Base-by-base conservation (phyloP, 352 stramenopile genomes). In the Pythium apleroticum region DNA sequence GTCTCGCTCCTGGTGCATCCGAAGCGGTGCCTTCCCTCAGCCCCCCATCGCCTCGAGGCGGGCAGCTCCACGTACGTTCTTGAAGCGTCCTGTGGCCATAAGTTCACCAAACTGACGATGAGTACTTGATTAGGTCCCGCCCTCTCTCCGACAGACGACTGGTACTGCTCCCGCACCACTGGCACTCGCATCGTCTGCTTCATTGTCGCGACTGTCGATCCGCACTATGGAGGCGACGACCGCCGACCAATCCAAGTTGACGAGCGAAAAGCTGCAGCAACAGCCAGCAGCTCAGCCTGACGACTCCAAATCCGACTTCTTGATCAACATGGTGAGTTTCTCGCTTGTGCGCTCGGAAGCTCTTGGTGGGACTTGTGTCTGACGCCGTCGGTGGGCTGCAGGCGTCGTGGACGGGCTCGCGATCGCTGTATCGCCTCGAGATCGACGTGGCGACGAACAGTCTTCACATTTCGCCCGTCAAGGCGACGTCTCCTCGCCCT, bases 251-350 rank as follows among this genome's bases (percentile, higher is more conserved):
- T 31, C 52, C 8, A 72, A 72, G 22, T 14, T 57, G 24, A 50
- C 37, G n/a, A 56, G 1, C n/a, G 41, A 63, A 2, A 71, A 63
- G 30, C 57, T 59, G 25, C 52, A 56, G 17, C 25, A 64, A 15
- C 30, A 31, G 11, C 25, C 28, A 6, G n/a, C 17, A 17, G 20
- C 28, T 14, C 30, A 22, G 11, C n/a, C 24, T 24, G 33, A 43
- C 37, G 41, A 46, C 17, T 33, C 30, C 25, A 68, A 39, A 15
- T 41, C 37, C 25, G 68, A 80, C 46, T 86, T 64, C 66, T 62
- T 81, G 61, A 76, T 86, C 69, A 80, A 73, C 28, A 81, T 83
- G 77, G 75, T 84, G 60, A 60, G 67, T 28, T 45, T 56, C 11
- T 33, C 30, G 10, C 30, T 33, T 9, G 10, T 33, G 30, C 10